phyloP scores from a whole-genome alignment of 257 asterid species.

The Plantago ovata region DNA sequence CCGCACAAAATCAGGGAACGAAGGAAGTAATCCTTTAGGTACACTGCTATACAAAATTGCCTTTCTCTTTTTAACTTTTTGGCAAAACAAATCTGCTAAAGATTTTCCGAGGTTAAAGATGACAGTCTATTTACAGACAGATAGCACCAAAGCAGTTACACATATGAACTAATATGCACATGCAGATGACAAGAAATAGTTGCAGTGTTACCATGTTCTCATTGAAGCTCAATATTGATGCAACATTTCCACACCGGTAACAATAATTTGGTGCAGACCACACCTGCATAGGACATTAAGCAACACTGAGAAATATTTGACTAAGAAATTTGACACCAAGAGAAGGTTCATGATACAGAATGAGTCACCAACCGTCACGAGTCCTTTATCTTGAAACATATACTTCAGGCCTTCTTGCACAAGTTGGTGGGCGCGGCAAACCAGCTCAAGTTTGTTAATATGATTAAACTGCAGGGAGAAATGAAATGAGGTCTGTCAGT shows the following conservation, averaged over 20 bases:
- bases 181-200: not conserved
- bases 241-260: slow-evolving; percentile 97
- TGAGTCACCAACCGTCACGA: slow-evolving; percentile 79
- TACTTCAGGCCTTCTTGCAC: slow-evolving; percentile 98
- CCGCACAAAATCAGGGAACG: too few relatives aligned
- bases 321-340: not conserved
- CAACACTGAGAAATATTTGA: slow-evolving; percentile 15
- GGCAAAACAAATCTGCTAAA: not conserved
- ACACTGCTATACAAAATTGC: too few relatives aligned
- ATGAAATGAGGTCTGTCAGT: not conserved
- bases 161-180: too few relatives aligned
- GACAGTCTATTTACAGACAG: not conserved
- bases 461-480: slow-evolving; percentile 76
- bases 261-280: slow-evolving; percentile 99
- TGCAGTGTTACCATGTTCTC: slow-evolving; percentile 78
- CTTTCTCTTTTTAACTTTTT: too few relatives aligned
- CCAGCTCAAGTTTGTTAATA: slow-evolving; percentile 88
- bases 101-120: not conserved
- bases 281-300: slow-evolving; percentile 49
- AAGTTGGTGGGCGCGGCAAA: slow-evolving; percentile 99
- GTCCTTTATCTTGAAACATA: slow-evolving; percentile 98
- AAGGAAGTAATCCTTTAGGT: too few relatives aligned
- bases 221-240: slow-evolving; percentile 92
- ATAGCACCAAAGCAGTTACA: not conserved
- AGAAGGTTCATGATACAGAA: slow-evolving; percentile 1